phyloP scores from a whole-genome alignment of 2,329 filamentous ascomycete species.

The Microsporum audouinii region DNA sequence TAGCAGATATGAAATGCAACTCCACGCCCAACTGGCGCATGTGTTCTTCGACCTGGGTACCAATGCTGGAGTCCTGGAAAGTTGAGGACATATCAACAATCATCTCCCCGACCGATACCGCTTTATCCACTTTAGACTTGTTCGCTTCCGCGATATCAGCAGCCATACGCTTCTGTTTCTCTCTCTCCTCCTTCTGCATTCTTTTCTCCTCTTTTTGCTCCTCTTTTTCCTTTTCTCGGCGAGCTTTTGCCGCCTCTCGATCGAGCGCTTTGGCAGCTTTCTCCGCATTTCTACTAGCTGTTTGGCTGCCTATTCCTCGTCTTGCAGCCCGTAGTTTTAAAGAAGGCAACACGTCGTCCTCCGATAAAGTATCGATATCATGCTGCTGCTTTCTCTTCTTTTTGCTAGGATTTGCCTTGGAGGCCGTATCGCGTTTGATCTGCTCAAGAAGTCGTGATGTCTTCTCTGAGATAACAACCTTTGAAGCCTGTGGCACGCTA shows the following conservation, averaged over 20 bases:
- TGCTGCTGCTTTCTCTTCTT: conserved; percentile 13
- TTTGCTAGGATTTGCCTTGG: conserved; percentile 8
- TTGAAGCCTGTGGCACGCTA: conserved; percentile 14
- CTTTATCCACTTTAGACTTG: conserved; percentile 61
- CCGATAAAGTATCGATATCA: not conserved
- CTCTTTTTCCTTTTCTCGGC: conserved; percentile 45
- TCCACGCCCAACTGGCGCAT: conserved; percentile 35
- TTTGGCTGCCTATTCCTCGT: conserved; percentile 25
- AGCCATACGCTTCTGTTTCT: conserved; percentile 51
- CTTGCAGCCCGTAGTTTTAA: not conserved
- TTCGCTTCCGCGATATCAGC: conserved; percentile 62
- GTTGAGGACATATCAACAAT: conserved; percentile 56
- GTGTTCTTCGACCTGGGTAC: conserved; percentile 34
- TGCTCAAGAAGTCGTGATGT: conserved; percentile 32
- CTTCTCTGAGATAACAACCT: conserved; percentile 26
- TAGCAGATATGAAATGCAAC: conserved; percentile 28
- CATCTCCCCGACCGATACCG: conserved; percentile 63
- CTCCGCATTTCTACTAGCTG: conserved; percentile 18
- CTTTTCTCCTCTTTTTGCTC: conserved; percentile 42
- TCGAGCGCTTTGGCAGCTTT: conserved; percentile 42
- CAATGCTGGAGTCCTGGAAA: conserved; percentile 39
- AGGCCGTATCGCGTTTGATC: conserved; percentile 17
- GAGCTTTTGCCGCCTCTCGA: conserved; percentile 39
- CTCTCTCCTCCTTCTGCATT: conserved; percentile 44
- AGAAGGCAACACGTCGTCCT: not conserved